A percentile compares a stretch with the other conserved stretches of the same genome.
Evolutionary conservation across 768 basidiomycete species (phyloP).

Genomic region (Rhizopogon sp.): DNA sequence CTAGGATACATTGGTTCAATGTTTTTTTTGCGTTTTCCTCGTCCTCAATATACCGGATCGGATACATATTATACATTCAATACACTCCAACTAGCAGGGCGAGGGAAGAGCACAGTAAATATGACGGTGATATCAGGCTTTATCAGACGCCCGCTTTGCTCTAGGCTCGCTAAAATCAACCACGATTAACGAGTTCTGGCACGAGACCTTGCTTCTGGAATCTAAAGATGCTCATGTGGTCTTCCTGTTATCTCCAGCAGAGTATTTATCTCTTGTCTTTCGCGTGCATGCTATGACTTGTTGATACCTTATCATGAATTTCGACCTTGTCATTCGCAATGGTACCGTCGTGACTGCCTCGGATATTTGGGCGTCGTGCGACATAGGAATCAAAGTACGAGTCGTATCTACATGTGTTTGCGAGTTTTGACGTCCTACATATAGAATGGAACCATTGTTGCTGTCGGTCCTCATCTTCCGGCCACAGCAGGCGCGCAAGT

Average conservation of each 20-base stretch:
- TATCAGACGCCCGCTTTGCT: not conserved
- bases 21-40: too few relatives aligned
- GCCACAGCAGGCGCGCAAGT: conserved; percentile 15
- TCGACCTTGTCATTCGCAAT: conserved; percentile 10
- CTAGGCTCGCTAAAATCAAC: not conserved
- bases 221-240: not conserved
- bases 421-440: not conserved
- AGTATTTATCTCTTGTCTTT: not conserved
- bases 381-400: conserved; percentile 25
- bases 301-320: conserved; percentile 5
- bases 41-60: too few relatives aligned
- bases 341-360: conserved; percentile 14
- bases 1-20: too few relatives aligned
- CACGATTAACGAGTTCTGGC: not conserved
- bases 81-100: too few relatives aligned
- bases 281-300: not conserved
- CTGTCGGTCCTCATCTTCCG: conserved; percentile 15
- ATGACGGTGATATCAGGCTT: not conserved
- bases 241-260: not conserved
- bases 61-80: too few relatives aligned
- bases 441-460: conserved; percentile 24
- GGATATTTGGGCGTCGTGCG: conserved; percentile 12
- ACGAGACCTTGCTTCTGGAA: not conserved
- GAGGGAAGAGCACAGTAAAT: too few relatives aligned
- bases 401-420: not conserved